These are phyloP conservation scores for Melastoma malabathricum DNA, from an alignment of 345 rosid species.

Conservation along the genomic window DNA sequence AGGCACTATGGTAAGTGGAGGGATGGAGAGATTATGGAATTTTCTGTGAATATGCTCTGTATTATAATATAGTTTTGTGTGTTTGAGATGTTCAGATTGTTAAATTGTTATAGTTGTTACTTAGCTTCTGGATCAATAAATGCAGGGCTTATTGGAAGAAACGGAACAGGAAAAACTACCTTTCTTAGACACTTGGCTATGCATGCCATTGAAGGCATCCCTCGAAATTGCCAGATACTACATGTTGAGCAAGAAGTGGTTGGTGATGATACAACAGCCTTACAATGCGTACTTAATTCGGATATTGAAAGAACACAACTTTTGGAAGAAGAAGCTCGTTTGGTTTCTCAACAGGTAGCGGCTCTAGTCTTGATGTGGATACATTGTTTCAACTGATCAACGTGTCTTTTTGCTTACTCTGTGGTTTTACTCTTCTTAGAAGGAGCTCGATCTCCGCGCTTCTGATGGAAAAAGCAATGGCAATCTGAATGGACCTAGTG, in stretches of 20 bases:
- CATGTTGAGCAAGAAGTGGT: conserved; percentile 97
- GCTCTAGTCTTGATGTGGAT: not conserved
- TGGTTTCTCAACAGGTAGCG: conserved; percentile 60
- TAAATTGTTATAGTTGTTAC: not conserved
- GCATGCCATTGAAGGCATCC: conserved; percentile 98
- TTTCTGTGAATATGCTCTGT: no score
- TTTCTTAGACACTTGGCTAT: conserved; percentile 92
- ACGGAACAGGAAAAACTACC: conserved; percentile 98
- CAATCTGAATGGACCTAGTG: conserved; percentile 29
- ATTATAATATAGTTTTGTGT: no score
- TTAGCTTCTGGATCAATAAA: not conserved
- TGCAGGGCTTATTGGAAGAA: conserved; percentile 94
- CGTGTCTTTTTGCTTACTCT: not conserved
- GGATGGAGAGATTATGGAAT: no score
- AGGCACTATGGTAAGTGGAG: conserved; percentile 76
- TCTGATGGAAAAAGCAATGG: conserved; percentile 31
- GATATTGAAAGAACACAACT: conserved; percentile 85
- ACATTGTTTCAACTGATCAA: not conserved
- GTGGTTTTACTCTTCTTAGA: conserved; percentile 25
- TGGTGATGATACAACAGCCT: conserved; percentile 80
- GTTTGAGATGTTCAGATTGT: no score
- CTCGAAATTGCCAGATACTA: conserved; percentile 85
- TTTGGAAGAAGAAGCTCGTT: conserved; percentile 60
- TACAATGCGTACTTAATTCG: conserved; percentile 88
- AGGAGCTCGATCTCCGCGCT: conserved; percentile 51